Conservation (phyloP, 1,284 basidiomycete species). For the Ustilago nuda region DNA sequence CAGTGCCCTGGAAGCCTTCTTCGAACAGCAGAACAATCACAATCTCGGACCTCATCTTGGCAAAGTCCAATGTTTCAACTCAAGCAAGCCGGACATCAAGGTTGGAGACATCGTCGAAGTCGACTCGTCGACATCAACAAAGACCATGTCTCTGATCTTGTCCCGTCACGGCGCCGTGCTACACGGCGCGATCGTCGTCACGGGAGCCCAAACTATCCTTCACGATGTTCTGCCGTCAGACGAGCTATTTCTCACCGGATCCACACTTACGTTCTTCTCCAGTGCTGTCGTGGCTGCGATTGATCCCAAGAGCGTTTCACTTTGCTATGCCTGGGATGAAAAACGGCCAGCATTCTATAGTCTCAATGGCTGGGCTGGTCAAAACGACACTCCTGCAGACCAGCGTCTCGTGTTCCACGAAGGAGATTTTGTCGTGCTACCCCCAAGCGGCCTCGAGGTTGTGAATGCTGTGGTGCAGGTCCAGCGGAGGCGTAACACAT, state of each 20-base stretch:
- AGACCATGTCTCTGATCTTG: neutral
- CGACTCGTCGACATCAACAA: neutral
- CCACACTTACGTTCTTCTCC: neutral
- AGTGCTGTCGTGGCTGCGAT: neutral
- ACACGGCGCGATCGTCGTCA: neutral
- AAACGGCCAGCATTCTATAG: constrained; percentile 13
- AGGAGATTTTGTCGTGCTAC: constrained; percentile 35
- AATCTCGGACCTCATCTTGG: neutral
- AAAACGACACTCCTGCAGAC: too few relatives aligned
- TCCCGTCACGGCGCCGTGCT: neutral
- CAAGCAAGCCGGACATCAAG: neutral
- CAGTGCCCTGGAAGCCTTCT: constrained; percentile 2
- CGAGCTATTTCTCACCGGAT: constrained; percentile 12
- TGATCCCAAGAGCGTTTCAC: constrained; percentile 3
- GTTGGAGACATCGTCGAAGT: constrained; percentile 21
- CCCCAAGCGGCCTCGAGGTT: neutral
- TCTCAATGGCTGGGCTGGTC: constrained; percentile 14
- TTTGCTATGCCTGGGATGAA: constrained; percentile 21
- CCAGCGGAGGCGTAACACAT: constrained; percentile 8
- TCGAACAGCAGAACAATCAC: neutral
- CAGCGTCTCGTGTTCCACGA: constrained; percentile 21
- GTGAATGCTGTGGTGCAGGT: constrained; percentile 30
- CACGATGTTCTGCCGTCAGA: constrained; percentile 8
- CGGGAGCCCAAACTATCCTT: neutral
- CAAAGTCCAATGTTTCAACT: neutral